Base-by-base conservation (phyloP, 1,284 basidiomycete species). In the Rhizopogon parksii region DNA sequence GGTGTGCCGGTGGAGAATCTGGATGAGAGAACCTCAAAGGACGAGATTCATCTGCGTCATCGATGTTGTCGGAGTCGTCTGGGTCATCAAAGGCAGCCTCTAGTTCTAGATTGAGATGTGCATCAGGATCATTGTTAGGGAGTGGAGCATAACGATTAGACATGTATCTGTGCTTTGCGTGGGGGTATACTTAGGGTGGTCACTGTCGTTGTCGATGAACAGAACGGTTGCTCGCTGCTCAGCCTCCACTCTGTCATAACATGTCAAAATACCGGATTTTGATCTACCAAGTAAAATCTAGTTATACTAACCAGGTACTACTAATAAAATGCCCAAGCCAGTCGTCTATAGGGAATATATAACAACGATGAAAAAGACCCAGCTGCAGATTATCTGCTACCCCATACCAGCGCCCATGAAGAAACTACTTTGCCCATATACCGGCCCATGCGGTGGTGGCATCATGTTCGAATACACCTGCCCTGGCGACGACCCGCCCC, bases 11-110 rank as follows among this genome's bases (percentile, higher is more conserved):
- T 19, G 61, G 59, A 6, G 69, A 64, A 36, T 71, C 66, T 9
- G 64, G 60, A 52, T 57, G 60, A 30, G 53, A 45, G 3, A 74
- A 71, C 53, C 77, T 76, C 54, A 83, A 59, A 57, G 82, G 79
- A 45, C 71, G 79, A 24, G 76, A 73, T 64, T 82, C 78, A 46
- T 64, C 55, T 15, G 9, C 2, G 3, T 50, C 32, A 3, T 68
- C 65, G 49, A 71, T 60, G 54, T 81, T 78, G 53, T 79, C 77
- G 53, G 86, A 83, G 57, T 82, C 82, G 55, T 87, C 85, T 7
- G 78, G 77, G 58, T 85, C 82, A 62, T 85, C 82, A 58, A 89
- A 89, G 2, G 87, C 85, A 40, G 83, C 85, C 61, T 88, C 83
- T 75, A 89, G 76, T 71, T 88, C 85, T 50, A 75, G 68, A 51